A percentile compares a stretch with the other conserved stretches of the same genome.
These are phyloP conservation scores for Penicillium coffeae DNA, from an alignment of 495 filamentous ascomycete genomes.

Conservation along the genomic window DNA sequence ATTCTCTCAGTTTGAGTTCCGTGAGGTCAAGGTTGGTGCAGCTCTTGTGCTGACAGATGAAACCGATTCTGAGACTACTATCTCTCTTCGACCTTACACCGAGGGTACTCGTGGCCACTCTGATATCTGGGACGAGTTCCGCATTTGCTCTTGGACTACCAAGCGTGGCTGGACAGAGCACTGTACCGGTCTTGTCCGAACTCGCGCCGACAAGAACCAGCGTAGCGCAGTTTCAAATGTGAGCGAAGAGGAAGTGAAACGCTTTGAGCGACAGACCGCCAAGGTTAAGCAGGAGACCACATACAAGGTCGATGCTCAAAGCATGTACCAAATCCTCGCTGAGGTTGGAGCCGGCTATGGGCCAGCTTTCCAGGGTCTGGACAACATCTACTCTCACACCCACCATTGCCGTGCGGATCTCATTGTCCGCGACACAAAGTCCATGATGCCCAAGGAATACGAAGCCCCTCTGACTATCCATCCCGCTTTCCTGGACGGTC, in stretches of 20 bases:
- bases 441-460: slow-evolving; percentile 24
- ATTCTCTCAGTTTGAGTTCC: slow-evolving; percentile 27
- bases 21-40: slow-evolving; percentile 37
- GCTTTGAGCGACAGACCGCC: slow-evolving; percentile 9
- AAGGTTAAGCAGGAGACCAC: slow-evolving; percentile 9
- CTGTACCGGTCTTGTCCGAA: slow-evolving; percentile 27
- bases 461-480: slow-evolving; percentile 24
- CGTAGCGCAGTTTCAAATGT: slow-evolving; percentile 14
- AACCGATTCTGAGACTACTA: slow-evolving; percentile 36
- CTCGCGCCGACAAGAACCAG: slow-evolving; percentile 13
- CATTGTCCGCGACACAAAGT: slow-evolving; percentile 21
- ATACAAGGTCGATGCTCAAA: slow-evolving; percentile 15
- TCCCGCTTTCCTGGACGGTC: slow-evolving; percentile 25
- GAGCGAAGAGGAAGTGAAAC: slow-evolving; percentile 8
- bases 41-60: slow-evolving; percentile 41
- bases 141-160: slow-evolving; percentile 28
- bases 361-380: slow-evolving; percentile 18
- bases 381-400: slow-evolving; percentile 20
- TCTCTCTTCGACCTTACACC: slow-evolving; percentile 36
- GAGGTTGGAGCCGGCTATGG: slow-evolving; percentile 24
- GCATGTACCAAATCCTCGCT: slow-evolving; percentile 23
- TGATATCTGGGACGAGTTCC: slow-evolving; percentile 38
- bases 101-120: slow-evolving; percentile 35
- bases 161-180: slow-evolving; percentile 34
- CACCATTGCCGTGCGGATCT: slow-evolving; percentile 19